These are phyloP conservation scores for Phytophthora podocarpi DNA, from an alignment of 352 stramenopile species.

Conservation along the genomic window DNA sequence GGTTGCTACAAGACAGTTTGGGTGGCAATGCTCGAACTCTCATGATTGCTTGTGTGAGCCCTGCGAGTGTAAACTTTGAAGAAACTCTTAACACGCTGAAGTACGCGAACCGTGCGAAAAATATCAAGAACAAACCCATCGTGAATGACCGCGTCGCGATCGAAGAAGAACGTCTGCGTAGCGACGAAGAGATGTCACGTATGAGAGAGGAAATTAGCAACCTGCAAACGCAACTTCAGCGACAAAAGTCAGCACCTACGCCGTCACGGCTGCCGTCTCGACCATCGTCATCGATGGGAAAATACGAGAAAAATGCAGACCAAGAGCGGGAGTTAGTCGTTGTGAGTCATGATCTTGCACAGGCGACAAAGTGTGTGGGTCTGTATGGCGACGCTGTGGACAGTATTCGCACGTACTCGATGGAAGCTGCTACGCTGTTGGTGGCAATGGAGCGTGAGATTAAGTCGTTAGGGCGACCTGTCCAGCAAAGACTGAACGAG, in stretches of 20 bases:
- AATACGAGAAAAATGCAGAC: conserved; percentile 1
- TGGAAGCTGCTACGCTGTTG: conserved; percentile 72
- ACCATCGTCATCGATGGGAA: conserved; percentile 11
- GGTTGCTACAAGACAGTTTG: conserved; percentile 87
- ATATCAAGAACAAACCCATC: conserved; percentile 99
- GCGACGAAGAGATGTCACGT: conserved; percentile 61
- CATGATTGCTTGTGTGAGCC: conserved; percentile 91
- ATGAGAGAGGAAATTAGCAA: conserved; percentile 83
- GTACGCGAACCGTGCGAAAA: conserved; percentile 99
- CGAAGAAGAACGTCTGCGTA: conserved; percentile 55
- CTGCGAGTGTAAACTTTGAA: conserved; percentile 83
- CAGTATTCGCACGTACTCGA: conserved; percentile 56
- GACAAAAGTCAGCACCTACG: conserved; percentile 39
- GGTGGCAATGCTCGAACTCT: conserved; percentile 91
- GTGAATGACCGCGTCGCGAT: conserved; percentile 90
- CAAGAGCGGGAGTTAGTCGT: conserved; percentile 13
- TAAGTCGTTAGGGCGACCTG: conserved; percentile 64
- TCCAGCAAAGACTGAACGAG: conserved; percentile 83
- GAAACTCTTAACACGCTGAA: conserved; percentile 99
- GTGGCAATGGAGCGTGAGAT: conserved; percentile 83
- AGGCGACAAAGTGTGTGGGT: conserved; percentile 46
- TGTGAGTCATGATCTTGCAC: conserved; percentile 36
- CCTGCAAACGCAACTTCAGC: conserved; percentile 70
- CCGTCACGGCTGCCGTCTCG: conserved; percentile 20
- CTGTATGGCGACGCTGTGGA: conserved; percentile 57